Percentiles rank a stretch among this genome's conserved stretches.
These are phyloP conservation scores for Ceratobasidium sp. DNA, from an alignment of 1,284 basidiomycete genomes.

Conservation along the genomic window DNA sequence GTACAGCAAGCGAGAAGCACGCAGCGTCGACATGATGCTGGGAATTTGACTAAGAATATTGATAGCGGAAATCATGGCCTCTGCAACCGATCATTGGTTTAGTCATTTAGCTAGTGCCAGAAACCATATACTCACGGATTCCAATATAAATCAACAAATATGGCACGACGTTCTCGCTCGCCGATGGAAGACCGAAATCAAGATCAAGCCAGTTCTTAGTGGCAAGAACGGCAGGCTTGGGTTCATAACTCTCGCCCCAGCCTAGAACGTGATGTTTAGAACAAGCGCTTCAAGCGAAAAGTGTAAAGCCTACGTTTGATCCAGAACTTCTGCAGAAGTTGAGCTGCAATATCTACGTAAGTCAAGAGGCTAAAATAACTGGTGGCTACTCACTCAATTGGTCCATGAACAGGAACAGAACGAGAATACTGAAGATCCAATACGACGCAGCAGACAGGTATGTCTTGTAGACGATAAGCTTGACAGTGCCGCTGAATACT, in stretches of 20 bases:
- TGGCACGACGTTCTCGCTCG: slow-evolving; percentile 33
- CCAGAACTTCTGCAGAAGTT: slow-evolving; percentile 38
- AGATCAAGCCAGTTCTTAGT: neutral
- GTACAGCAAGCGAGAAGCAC: slow-evolving; percentile 32
- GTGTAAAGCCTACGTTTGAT: slow-evolving; percentile 16
- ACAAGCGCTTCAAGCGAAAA: neutral
- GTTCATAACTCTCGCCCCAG: slow-evolving; percentile 37
- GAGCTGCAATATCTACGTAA: neutral
- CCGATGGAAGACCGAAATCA: slow-evolving; percentile 10
- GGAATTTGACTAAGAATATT: slow-evolving; percentile 22
- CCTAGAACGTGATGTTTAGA: slow-evolving; percentile 2
- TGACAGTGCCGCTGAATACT: slow-evolving; percentile 26
- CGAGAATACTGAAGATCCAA: slow-evolving; percentile 20
- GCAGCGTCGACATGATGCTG: slow-evolving; percentile 16
- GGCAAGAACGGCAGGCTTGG: neutral
- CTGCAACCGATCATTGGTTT: neutral
- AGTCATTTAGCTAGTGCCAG: too few species aligned
- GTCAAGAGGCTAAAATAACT: too few species aligned
- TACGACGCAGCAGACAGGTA: slow-evolving; percentile 39
- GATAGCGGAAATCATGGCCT: neutral
- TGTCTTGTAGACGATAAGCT: slow-evolving; percentile 32
- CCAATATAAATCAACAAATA: slow-evolving; percentile 31
- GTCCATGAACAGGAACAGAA: neutral
- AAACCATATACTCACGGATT: too few species aligned
- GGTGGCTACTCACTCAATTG: slow-evolving; percentile 24